Conservation (phyloP, 148 eudicot species). For the Oxyria digyna region DNA sequence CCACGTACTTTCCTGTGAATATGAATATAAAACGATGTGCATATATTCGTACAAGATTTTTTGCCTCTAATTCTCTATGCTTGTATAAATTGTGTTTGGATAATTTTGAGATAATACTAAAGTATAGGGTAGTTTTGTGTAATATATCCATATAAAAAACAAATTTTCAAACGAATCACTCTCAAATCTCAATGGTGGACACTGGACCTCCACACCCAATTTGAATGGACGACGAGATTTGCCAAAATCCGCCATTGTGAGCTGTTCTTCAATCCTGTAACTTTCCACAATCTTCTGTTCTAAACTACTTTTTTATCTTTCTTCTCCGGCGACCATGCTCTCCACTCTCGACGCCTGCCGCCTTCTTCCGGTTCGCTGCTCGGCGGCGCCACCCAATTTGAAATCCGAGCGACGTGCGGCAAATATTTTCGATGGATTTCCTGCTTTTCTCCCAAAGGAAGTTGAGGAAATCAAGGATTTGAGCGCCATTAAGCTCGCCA, state of each 20-base stretch:
- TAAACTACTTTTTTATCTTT: neutral
- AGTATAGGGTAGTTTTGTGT: neutral
- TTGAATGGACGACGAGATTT: neutral
- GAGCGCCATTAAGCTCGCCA: slow-evolving; percentile 60
- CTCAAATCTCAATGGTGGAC: neutral
- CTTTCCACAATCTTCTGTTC: neutral
- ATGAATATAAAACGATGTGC: too few species aligned
- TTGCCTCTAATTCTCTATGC: too few species aligned
- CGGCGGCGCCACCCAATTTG: slow-evolving; percentile 1
- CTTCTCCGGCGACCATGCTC: slow-evolving; percentile 4
- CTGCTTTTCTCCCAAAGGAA: slow-evolving; percentile 61
- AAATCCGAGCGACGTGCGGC: slow-evolving; percentile 12
- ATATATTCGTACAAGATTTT: too few species aligned
- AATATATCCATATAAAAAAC: neutral
- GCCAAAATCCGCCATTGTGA: neutral
- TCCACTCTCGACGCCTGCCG: neutral
- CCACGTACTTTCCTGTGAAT: too few species aligned
- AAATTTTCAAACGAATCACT: neutral
- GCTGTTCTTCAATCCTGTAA: neutral
- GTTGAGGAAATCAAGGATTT: slow-evolving; percentile 53
- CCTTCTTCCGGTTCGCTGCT: neutral
- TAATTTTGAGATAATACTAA: too few species aligned
- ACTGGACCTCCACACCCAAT: neutral
- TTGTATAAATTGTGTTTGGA: too few species aligned
- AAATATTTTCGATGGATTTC: slow-evolving; percentile 33